phyloP scores from a whole-genome alignment of 768 basidiomycete species.

The Rubroboletus pulcherrimus region DNA sequence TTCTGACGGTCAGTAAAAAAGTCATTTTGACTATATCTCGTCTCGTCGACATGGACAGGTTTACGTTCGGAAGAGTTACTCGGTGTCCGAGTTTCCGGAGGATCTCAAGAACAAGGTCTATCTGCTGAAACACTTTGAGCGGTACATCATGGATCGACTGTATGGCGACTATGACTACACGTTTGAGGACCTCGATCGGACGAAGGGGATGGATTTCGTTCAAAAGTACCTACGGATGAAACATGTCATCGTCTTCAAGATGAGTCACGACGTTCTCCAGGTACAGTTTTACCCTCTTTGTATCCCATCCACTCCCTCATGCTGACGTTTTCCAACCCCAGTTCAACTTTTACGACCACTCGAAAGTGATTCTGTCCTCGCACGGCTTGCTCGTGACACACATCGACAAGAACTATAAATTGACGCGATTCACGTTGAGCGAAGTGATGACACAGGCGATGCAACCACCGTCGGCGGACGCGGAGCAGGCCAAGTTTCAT shows the following conservation, averaged over 20 bases:
- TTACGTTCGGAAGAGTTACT: conserved; percentile 69
- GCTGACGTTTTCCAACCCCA: conserved; percentile 28
- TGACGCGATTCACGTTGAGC: conserved; percentile 69
- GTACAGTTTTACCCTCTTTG: conserved; percentile 35
- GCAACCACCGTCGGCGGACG: conserved; percentile 38
- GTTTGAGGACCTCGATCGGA: conserved; percentile 62
- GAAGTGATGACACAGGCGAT: conserved; percentile 63
- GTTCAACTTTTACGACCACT: conserved; percentile 99
- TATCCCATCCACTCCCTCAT: background rate
- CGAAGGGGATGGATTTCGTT: conserved; percentile 91
- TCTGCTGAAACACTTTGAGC: conserved; percentile 89
- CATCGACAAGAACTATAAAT: conserved; percentile 83
- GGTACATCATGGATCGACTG: conserved; percentile 89
- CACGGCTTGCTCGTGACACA: conserved; percentile 78
- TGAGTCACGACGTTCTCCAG: conserved; percentile 95
- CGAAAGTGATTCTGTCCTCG: conserved; percentile 86
- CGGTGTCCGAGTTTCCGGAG: conserved; percentile 67
- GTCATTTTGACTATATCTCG: conserved; percentile 87
- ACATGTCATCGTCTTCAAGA: conserved; percentile 92
- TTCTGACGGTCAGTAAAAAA: background rate
- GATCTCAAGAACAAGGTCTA: conserved; percentile 90
- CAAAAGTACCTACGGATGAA: conserved; percentile 96
- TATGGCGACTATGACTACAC: conserved; percentile 84
- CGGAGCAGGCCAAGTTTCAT: conserved; percentile 57
- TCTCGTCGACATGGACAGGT: conserved; percentile 62